Evolutionary conservation across 352 stramenopile species (phyloP).

Genomic region (Stramenopiles sp.): DNA sequence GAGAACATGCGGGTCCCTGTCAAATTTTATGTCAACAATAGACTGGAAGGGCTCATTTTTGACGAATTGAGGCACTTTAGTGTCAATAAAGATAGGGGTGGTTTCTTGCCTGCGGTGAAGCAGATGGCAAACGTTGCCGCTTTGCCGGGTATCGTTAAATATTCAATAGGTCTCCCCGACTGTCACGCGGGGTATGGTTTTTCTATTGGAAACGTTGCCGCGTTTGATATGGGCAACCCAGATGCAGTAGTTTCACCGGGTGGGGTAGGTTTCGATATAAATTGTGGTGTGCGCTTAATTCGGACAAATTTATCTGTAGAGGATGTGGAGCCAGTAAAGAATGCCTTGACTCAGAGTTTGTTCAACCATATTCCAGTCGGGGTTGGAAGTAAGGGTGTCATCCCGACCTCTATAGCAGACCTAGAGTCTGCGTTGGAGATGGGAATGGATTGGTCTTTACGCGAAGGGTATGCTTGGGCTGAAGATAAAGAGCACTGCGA

Average conservation of each 20-base stretch:
- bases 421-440: slow-evolving; percentile 44
- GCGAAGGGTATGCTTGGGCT: slow-evolving; percentile 52
- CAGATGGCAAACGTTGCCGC: slow-evolving; percentile 59
- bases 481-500: slow-evolving; percentile 60
- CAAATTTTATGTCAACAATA: slow-evolving; percentile 44
- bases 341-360: slow-evolving; percentile 38
- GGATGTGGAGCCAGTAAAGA: slow-evolving; percentile 34
- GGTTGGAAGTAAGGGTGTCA: slow-evolving; percentile 45
- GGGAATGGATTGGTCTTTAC: slow-evolving; percentile 53
- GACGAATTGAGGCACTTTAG: slow-evolving; percentile 37
- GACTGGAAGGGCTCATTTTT: slow-evolving; percentile 38
- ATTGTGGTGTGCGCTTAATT: slow-evolving; percentile 47
- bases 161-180: slow-evolving; percentile 47
- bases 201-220: slow-evolving; percentile 55
- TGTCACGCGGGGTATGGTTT: slow-evolving; percentile 64
- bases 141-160: slow-evolving; percentile 48
- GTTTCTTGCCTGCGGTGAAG: slow-evolving; percentile 49
- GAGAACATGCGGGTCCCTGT: slow-evolving; percentile 46
- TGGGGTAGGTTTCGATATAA: slow-evolving; percentile 56
- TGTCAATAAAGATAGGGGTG: slow-evolving; percentile 14
- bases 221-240: slow-evolving; percentile 48
- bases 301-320: slow-evolving; percentile 47
- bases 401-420: slow-evolving; percentile 35
- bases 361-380: slow-evolving; percentile 60
- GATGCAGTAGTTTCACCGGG: slow-evolving; percentile 44